phyloP scores from a whole-genome alignment of 2,329 filamentous ascomycete genomes.

The Fusarium nodosum region DNA sequence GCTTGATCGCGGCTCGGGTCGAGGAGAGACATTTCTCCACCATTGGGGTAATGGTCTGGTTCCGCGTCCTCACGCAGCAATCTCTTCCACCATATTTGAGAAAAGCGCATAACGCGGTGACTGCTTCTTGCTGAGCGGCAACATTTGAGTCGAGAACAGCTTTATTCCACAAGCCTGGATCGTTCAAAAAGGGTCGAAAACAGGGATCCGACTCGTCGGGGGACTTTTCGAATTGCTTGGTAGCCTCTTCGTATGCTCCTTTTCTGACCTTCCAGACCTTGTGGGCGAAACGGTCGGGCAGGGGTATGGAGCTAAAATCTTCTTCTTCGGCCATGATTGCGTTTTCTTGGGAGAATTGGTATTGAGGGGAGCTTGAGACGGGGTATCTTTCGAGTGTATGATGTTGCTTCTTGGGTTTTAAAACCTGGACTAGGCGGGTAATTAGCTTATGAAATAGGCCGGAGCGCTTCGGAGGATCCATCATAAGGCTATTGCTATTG shows the following conservation, averaged over 20 bases:
- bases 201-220: conserved; percentile 87
- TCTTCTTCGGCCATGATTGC: conserved; percentile 84
- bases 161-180: conserved; percentile 89
- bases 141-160: conserved; percentile 96
- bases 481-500: conserved; percentile 25
- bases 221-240: conserved; percentile 86
- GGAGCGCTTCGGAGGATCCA: conserved; percentile 45
- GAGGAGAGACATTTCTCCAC: conserved; percentile 93
- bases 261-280: conserved; percentile 97
- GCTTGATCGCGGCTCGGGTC: conserved; percentile 88
- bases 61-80: conserved; percentile 82
- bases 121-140: conserved; percentile 93
- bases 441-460: conserved; percentile 53
- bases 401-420: conserved; percentile 39
- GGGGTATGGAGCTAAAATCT: conserved; percentile 82
- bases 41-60: conserved; percentile 80
- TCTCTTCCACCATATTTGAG: conserved; percentile 90
- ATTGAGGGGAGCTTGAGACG: conserved; percentile 37
- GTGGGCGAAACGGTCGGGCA: conserved; percentile 85
- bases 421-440: conserved; percentile 47
- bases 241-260: conserved; percentile 91
- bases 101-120: conserved; percentile 89
- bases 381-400: conserved; percentile 43
- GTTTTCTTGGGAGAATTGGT: conserved; percentile 32
- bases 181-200: conserved; percentile 88